Base-by-base conservation (phyloP, 106 monocot species). In the Dioscorea zingiberensis region DNA sequence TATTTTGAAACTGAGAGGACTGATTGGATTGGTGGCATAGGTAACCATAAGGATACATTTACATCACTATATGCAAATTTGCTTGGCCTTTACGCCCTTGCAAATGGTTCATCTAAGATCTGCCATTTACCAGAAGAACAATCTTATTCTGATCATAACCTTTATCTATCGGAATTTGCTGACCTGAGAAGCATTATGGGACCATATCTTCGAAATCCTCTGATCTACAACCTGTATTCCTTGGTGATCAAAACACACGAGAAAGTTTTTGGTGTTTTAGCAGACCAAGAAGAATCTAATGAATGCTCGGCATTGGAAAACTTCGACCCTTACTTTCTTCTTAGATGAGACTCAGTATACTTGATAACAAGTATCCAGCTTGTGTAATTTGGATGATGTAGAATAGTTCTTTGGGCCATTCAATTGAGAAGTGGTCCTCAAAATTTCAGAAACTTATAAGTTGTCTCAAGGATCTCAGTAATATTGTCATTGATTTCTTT, bases 11-110 rank as follows among this genome's bases (percentile, higher is more conserved):
- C 59, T 17, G 75, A 74, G 16, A 74, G 28, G 48, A 65, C 54
- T 44, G 82, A 82, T 48, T 98, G 98, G 98, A 89, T 98, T 69
- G 98, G 98, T 58, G 98, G 98, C 48, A 70, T 98, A 30, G 93
- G 98, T 51, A 98, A 98, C 44, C 98, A 98, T 54, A 98, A 93
- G 60, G 93, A 98, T 76, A 73, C 80, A 48, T 98, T 98, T 65
- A 65, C 73, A 46, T 51, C 85, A 24, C 24, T 98, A 10, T 98
- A 93, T 78, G 80, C 78, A 12, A 79, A 77, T 84, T 63, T 98
- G 53, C 86, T 98, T 3, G 88, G 86, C 55, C 62, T 93, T 54
- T 84, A 79, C 74, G 85, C 80, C 7, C 93, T 98, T 21, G 17
- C 73, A 16, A 65, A 81, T 27, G 47, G 25, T 59, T 67, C 47